Percentiles rank a stretch among this genome's conserved stretches.
Evolutionary conservation across 78 protist species (phyloP).

Genomic region (Planoprotostelium fungivorum): DNA sequence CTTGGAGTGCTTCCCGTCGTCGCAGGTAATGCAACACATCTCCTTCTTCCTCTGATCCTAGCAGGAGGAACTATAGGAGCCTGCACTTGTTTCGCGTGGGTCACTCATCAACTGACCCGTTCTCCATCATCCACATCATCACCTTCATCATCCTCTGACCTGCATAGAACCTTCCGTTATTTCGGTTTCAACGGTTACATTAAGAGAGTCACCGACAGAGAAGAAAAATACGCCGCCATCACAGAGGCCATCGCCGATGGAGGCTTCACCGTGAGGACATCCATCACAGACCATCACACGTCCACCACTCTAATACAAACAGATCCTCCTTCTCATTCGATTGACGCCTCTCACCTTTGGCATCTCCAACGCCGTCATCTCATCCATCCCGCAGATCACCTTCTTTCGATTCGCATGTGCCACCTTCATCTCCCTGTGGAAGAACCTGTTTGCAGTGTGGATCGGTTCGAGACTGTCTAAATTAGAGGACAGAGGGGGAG

Average conservation of each 20-base stretch:
- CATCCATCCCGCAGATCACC: background rate
- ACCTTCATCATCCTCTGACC: no score
- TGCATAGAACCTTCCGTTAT: background rate
- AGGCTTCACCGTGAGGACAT: background rate
- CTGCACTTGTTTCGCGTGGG: background rate
- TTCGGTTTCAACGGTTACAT: background rate
- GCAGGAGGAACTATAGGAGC: background rate
- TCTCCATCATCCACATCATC: no score
- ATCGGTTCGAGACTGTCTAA: background rate
- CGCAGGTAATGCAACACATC: background rate
- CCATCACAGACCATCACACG: background rate
- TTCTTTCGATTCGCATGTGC: background rate
- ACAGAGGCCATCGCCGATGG: background rate
- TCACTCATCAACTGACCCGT: no score
- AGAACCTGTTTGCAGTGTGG: background rate
- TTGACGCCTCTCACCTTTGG: background rate
- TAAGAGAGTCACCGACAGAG: background rate
- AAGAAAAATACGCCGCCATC: background rate
- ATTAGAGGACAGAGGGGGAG: background rate
- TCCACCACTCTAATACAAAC: no score
- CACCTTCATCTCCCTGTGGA: background rate
- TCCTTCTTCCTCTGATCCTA: no score
- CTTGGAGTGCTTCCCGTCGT: background rate
- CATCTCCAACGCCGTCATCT: background rate
- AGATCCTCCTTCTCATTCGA: background rate